Base-by-base conservation (phyloP, 2,329 filamentous ascomycete species). In the Pseudogymnoascus sp. region DNA sequence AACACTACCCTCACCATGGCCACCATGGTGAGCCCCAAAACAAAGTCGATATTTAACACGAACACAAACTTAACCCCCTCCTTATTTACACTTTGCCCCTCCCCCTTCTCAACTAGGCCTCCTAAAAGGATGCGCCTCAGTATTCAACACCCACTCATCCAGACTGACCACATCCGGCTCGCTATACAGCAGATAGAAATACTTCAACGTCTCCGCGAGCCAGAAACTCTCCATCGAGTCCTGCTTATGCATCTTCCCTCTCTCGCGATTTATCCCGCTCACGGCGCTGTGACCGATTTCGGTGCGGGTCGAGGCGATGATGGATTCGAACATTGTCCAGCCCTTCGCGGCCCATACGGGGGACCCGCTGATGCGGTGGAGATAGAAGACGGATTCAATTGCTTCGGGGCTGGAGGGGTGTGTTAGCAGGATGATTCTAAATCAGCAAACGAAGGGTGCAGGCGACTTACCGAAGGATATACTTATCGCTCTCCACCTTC, bases 121-220 rank as follows among this genome's bases (percentile, higher is more conserved):
- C 59, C 66, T 72, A 59, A 74, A 73, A 42, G 71, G 71, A 69
- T 74, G 72, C 13, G 76, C 76, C 64, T 78, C 76, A 9, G 76
- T 78, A 64, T 78, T 78, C 71, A 88, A 76, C 46, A 89, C 85
- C 76, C 80, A 89, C 5, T 88, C 81, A 73, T 90, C 87, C 70
- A 90, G 72, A 73, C 82, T 88, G 31, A 88, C 77, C 17, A 82
- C 69, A 29, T 80, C 78, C 0, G 88, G 87, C 63, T 87, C 83
- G 21, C 85, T 85, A 73, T 90, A 96, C 60, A 96, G 80, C 63
- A 96, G 75, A 73, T 91, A 96, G 68, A 95, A 96, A 72, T 96
- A 96, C 79, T 96, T 97, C 69, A 96, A 78, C 42, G 91, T 96
- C 80, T 96, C 92, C 3, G 89, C 89, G 65, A 91, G 80, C 90